Base-by-base conservation (phyloP, 306 rosid species). In the Vigna hirtella region DNA sequence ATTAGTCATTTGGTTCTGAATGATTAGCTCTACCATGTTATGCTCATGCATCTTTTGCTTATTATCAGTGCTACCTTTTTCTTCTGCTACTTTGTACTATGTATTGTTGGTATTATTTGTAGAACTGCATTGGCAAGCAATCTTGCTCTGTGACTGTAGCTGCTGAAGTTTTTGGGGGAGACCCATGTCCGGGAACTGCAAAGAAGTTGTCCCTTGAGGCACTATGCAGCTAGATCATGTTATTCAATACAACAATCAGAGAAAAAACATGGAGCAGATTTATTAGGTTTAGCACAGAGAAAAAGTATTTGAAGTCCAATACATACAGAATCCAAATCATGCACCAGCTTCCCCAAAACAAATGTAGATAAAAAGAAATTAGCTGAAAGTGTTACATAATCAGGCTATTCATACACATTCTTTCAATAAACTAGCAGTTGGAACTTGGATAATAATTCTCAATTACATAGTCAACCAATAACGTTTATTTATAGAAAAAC, bases 41-140 rank as follows among this genome's bases (percentile, higher is more conserved):
- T 62, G 67, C 22, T 26, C 5, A 57, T 68, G 42, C 66, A 7
- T 64, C 40, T 57, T 38, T 40, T 72, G 7, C 24, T 72, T 74
- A 32, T 67, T 59, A 36, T 77, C 24, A 16, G 20, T 1, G 2
- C 45, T 56, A 24, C 22, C 17, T 40, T 52, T 38, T 8, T 36
- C 36, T 38, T 71, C 24, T 47, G 38, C 32, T 40, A 40, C 42
- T 71, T 59, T 47, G 55, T 12, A 17, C 26, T 17, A 20, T 7
- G 7, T 52, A 66, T 70, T 70, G 6, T 22, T 17, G 36, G 66
- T 73, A 3, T 64, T 20, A 45, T 48, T 66, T 51, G 64, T 79
- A 87, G 91, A 84, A 86, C 66, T 90, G 94, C 82, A 52, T 90
- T 53, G 94, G 89, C 43, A 78, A 84, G 79, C 86, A 88, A 77